phyloP scores from a whole-genome alignment of 2,329 filamentous ascomycete genomes.

The Ophiosphaerella korrae region DNA sequence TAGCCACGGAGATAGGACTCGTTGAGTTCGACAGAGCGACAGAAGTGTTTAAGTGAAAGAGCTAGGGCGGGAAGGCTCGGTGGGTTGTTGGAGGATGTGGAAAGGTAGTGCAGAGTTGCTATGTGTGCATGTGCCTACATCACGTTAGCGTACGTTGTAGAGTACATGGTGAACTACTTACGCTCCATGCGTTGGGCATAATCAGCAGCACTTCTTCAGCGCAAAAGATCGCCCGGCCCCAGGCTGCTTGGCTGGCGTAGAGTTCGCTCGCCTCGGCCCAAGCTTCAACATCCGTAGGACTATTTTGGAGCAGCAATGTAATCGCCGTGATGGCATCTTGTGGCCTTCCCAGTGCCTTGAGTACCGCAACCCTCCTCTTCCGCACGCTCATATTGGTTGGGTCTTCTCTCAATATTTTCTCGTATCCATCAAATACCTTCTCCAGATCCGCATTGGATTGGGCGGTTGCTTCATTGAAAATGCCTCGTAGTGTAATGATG shows the following conservation, averaged over 20 bases:
- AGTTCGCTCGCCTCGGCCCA: slow-evolving; percentile 92
- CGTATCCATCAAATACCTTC: slow-evolving; percentile 75
- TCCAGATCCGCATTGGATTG: slow-evolving; percentile 68
- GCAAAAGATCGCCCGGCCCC: slow-evolving; percentile 82
- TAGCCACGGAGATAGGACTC: slow-evolving; percentile 90
- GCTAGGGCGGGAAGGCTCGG: slow-evolving; percentile 55
- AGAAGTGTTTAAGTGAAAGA: slow-evolving; percentile 83
- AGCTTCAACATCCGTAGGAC: slow-evolving; percentile 87
- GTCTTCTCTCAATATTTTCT: slow-evolving; percentile 73
- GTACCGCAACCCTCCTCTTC: slow-evolving; percentile 81
- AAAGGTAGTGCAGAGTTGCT: slow-evolving; percentile 81
- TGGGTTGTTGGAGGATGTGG: slow-evolving; percentile 44
- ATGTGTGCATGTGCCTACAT: slow-evolving; percentile 80
- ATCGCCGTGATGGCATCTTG: slow-evolving; percentile 77
- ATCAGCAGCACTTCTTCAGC: slow-evolving; percentile 89
- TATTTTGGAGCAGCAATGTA: slow-evolving; percentile 76
- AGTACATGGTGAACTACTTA: slow-evolving; percentile 51
- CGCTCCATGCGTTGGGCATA: slow-evolving; percentile 93
- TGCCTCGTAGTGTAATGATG: slow-evolving; percentile 78
- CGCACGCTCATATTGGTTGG: slow-evolving; percentile 81
- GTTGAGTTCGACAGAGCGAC: slow-evolving; percentile 89
- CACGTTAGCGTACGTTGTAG: slow-evolving; percentile 11
- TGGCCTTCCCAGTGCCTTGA: slow-evolving; percentile 72
- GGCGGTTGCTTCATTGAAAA: slow-evolving; percentile 84
- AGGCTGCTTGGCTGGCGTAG: slow-evolving; percentile 79